Percentiles rank a stretch among this genome's conserved stretches.
Conservation (phyloP, 228 moss, liverwort and hornwort genomes). For the Sphagnum fallax region DNA sequence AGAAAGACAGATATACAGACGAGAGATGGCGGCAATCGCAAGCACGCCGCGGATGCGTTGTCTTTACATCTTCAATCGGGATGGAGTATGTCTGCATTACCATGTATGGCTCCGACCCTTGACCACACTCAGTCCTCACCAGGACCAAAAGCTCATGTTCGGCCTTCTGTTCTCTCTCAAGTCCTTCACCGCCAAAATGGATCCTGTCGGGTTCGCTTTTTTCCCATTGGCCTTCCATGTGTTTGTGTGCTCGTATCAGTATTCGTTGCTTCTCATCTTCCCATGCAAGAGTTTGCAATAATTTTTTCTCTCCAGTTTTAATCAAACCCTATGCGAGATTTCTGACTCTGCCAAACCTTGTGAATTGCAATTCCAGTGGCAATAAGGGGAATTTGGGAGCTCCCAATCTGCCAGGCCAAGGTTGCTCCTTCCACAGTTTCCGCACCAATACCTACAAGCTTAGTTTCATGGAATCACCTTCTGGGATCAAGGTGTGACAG, state of each 20-base stretch:
- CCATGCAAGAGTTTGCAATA: not conserved
- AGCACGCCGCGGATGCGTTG: constrained; percentile 82
- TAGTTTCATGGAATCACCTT: constrained; percentile 89
- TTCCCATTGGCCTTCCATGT: not conserved
- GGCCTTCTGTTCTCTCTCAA: constrained; percentile 93
- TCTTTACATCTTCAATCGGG: constrained; percentile 87
- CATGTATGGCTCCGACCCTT: constrained; percentile 88
- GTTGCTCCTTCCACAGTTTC: constrained; percentile 93
- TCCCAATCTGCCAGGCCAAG: constrained; percentile 70
- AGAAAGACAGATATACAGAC: not conserved
- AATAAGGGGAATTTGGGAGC: constrained; percentile 70
- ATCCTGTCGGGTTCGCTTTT: constrained; percentile 57
- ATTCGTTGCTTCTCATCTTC: not conserved
- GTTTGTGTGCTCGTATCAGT: not conserved
- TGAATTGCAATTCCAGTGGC: constrained; percentile 35
- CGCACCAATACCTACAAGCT: constrained; percentile 95
- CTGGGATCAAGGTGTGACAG: constrained; percentile 65
- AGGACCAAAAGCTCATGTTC: constrained; percentile 99
- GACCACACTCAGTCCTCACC: constrained; percentile 79
- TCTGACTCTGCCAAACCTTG: no score
- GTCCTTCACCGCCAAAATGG: constrained; percentile 97
- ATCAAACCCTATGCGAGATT: no score
- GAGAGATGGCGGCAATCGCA: constrained; percentile 26
- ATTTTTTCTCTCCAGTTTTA: no score
- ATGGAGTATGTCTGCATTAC: constrained; percentile 96